Conservation (phyloP, 495 filamentous ascomycete genomes). For the Cladorrhinum samala region DNA sequence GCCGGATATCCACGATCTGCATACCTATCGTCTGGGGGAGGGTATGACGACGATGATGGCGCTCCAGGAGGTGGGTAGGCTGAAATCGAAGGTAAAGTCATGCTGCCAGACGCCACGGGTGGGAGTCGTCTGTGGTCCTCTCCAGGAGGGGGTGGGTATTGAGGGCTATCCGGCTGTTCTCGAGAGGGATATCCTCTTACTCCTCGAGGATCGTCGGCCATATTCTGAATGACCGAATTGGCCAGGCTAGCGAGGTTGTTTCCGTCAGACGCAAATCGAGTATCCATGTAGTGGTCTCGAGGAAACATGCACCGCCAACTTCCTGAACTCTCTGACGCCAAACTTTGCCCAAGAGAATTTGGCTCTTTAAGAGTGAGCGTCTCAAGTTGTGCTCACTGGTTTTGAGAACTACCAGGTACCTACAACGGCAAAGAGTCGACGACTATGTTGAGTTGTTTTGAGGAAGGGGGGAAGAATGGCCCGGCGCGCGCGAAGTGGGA, state of each 20-base stretch:
- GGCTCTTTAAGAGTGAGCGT: too few species aligned
- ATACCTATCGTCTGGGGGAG: not conserved
- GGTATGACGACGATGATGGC: conserved; percentile 2
- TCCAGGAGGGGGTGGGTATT: conserved; percentile 43
- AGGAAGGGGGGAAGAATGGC: not conserved
- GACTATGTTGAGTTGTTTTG: not conserved
- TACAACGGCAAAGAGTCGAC: not conserved
- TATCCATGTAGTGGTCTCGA: not conserved
- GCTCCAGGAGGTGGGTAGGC: conserved; percentile 18
- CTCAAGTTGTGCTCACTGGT: too few species aligned
- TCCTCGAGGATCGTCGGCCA: conserved; percentile 39
- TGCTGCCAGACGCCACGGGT: conserved; percentile 23
- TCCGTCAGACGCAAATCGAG: not conserved
- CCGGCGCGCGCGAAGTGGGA: not conserved
- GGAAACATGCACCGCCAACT: not conserved
- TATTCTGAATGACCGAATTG: conserved; percentile 21
- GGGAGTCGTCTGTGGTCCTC: conserved; percentile 36
- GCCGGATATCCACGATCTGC: conserved; percentile 2
- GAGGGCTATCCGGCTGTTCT: conserved; percentile 33
- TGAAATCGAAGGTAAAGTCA: conserved; percentile 33
- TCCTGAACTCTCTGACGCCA: not conserved
- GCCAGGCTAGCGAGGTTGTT: not conserved
- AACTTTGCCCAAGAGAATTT: too few species aligned
- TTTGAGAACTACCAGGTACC: too few species aligned
- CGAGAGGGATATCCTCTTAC: conserved; percentile 31